Conservation (phyloP, 2,329 filamentous ascomycete species). For the Colletotrichum eleusines region DNA sequence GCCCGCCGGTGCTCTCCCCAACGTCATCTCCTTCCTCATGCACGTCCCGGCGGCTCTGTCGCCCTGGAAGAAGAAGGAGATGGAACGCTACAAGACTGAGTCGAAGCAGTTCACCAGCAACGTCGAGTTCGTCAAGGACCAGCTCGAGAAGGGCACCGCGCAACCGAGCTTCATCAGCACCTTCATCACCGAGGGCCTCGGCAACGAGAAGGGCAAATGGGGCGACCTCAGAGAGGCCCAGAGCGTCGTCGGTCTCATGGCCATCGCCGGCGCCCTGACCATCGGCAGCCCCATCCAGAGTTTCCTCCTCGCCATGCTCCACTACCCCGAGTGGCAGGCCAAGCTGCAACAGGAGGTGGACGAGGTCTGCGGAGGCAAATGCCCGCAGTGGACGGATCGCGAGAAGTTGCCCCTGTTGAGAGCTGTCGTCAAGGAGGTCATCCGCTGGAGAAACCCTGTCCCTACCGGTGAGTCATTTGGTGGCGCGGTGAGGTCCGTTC, state of each 20-base stretch:
- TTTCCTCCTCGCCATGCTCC: conserved; percentile 48
- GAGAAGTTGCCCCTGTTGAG: conserved; percentile 54
- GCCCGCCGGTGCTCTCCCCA: conserved; percentile 58
- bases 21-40: conserved; percentile 54
- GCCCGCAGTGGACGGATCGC: conserved; percentile 57
- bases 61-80: conserved; percentile 61
- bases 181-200: conserved; percentile 52
- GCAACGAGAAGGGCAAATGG: conserved; percentile 47
- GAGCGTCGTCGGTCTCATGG: conserved; percentile 61
- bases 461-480: conserved; percentile 58
- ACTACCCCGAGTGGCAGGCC: conserved; percentile 51
- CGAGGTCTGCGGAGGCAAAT: conserved; percentile 52
- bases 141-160: conserved; percentile 49
- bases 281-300: conserved; percentile 59
- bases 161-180: conserved; percentile 57
- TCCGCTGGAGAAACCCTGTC: conserved; percentile 67
- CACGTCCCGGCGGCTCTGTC: conserved; percentile 55
- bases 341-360: conserved; percentile 57
- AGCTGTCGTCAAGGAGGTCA: conserved; percentile 57
- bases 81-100: conserved; percentile 55
- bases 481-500: neutral
- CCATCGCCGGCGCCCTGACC: conserved; percentile 56
- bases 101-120: conserved; percentile 53
- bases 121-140: conserved; percentile 52
- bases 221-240: conserved; percentile 54